Conservation (phyloP, 371 early-diverging fungal genomes). For the Actinomucor elegans region DNA sequence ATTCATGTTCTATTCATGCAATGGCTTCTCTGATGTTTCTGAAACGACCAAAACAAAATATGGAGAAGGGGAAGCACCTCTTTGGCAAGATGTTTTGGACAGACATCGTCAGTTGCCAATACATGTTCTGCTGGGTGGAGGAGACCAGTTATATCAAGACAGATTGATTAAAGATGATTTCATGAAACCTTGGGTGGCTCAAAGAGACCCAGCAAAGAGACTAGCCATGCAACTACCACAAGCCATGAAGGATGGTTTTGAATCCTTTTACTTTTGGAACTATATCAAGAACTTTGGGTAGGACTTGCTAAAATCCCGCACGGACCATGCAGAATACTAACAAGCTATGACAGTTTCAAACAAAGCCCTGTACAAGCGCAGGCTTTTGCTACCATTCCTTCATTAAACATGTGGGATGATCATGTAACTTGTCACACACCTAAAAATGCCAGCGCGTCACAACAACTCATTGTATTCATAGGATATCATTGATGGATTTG, state of each 20-base stretch:
- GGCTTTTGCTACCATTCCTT: slow-evolving; percentile 73
- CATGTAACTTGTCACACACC: slow-evolving; percentile 51
- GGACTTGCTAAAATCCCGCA: neutral
- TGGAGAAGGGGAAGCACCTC: slow-evolving; percentile 53
- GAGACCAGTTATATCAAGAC: slow-evolving; percentile 80
- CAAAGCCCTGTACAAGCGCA: slow-evolving; percentile 53
- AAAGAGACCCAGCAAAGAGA: slow-evolving; percentile 38
- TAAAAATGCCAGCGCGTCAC: neutral
- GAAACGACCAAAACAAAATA: slow-evolving; percentile 38
- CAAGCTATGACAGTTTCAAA: slow-evolving; percentile 21
- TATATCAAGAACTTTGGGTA: slow-evolving; percentile 73
- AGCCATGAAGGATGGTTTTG: slow-evolving; percentile 56
- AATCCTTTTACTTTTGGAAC: slow-evolving; percentile 73
- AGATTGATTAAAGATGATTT: slow-evolving; percentile 37
- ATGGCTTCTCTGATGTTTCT: slow-evolving; percentile 67
- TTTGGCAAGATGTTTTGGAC: slow-evolving; percentile 82
- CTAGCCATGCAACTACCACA: slow-evolving; percentile 45
- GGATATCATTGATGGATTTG: slow-evolving; percentile 76
- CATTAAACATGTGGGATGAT: slow-evolving; percentile 79
- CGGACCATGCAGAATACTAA: neutral
- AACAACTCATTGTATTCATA: too few species aligned
- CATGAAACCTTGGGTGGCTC: slow-evolving; percentile 47
- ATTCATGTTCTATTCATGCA: slow-evolving; percentile 68
- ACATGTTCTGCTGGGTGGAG: slow-evolving; percentile 83
- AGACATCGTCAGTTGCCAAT: slow-evolving; percentile 69